Conservation (phyloP, 75 land plant species). For the Pinus albicaulis region DNA sequence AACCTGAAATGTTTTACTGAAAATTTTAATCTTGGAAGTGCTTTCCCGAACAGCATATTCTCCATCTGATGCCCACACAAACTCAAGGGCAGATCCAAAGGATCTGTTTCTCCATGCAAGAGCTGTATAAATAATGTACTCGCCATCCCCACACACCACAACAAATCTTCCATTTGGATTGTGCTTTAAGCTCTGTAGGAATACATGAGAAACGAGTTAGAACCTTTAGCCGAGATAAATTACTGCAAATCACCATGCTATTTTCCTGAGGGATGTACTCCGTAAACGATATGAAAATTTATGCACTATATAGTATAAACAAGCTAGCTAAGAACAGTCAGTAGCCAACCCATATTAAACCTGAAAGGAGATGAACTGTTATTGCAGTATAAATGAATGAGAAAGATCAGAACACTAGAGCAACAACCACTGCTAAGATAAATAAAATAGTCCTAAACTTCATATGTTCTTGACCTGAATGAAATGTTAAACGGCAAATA, state of each 20-base stretch:
- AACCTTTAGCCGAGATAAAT: not conserved
- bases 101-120: conserved; percentile 99
- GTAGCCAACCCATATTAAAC: not conserved
- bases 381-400: not conserved
- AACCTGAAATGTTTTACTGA: conserved; percentile 92
- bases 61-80: conserved; percentile 98
- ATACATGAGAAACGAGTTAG: not conserved
- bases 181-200: conserved; percentile 87
- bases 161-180: conserved; percentile 99
- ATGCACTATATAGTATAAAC: not conserved
- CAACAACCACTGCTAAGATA: no score
- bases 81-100: conserved; percentile 96
- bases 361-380: not conserved
- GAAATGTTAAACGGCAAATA: not conserved
- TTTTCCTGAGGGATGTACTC: not conserved
- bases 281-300: not conserved
- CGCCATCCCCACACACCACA: conserved; percentile 99
- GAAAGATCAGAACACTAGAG: no score
- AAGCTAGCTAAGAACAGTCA: not conserved
- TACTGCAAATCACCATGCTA: conserved; percentile 8
- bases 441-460: no score
- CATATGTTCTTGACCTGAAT: no score
- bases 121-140: conserved; percentile 94
- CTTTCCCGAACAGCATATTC: conserved; percentile 99
- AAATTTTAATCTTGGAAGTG: conserved; percentile 93